A percentile compares a stretch with the other conserved stretches of the same genome.
phyloP scores from a whole-genome alignment of 2,329 filamentous ascomycete genomes.

The Cladosporium halotolerans region DNA sequence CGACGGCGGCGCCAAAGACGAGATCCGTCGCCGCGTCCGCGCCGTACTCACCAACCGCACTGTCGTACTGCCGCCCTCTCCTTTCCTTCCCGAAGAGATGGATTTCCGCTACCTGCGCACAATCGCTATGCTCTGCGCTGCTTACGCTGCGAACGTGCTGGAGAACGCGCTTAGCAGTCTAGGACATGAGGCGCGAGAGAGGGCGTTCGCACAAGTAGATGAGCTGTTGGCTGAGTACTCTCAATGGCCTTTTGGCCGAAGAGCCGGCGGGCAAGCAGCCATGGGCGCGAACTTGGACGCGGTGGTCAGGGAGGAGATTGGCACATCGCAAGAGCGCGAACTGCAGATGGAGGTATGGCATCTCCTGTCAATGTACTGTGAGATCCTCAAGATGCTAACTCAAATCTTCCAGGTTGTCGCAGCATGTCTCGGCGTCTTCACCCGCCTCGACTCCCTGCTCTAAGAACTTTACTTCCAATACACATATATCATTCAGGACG shows the following conservation, averaged over 20 bases:
- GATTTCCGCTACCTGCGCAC: constrained; percentile 92
- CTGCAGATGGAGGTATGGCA: constrained; percentile 78
- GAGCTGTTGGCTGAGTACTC: constrained; percentile 93
- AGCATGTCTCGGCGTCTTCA: constrained; percentile 95
- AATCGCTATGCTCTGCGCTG: constrained; percentile 92
- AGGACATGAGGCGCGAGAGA: constrained; percentile 86
- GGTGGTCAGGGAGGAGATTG: constrained; percentile 80
- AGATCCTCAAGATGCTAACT: constrained; percentile 20
- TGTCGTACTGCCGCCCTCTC: constrained; percentile 76
- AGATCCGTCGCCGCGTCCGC: constrained; percentile 86
- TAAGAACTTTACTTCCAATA: constrained; percentile 40
- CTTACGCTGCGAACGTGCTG: constrained; percentile 94
- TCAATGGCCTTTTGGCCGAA: constrained; percentile 91
- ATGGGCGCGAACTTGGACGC: constrained; percentile 90
- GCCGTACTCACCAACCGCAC: constrained; percentile 91
- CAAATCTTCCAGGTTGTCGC: constrained; percentile 60
- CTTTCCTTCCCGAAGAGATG: constrained; percentile 88
- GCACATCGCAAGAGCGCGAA: constrained; percentile 83
- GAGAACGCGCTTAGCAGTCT: constrained; percentile 95
- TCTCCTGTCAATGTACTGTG: neutral
- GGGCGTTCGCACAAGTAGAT: constrained; percentile 94
- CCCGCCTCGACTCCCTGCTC: constrained; percentile 89
- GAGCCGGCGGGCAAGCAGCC: constrained; percentile 66
- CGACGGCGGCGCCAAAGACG: constrained; percentile 93
- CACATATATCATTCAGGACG: neutral